These are phyloP conservation scores for Cryptococcus hybrid DNA, from an alignment of 1,284 basidiomycete species.

Conservation along the genomic window DNA sequence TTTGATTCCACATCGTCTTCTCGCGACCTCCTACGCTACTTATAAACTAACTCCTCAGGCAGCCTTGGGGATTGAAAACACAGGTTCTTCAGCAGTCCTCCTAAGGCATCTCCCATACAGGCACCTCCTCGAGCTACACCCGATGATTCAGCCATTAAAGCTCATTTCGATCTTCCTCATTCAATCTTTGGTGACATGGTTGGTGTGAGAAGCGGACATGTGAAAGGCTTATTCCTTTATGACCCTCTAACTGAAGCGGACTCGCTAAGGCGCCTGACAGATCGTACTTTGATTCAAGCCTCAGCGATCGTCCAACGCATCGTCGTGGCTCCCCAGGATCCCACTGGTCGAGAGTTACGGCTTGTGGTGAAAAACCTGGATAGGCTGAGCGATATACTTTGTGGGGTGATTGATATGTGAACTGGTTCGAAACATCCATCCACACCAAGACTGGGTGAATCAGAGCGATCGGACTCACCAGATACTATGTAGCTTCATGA, in stretches of 20 bases:
- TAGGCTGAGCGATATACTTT: conserved; percentile 89
- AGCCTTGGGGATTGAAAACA: not conserved
- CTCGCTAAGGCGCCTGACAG: conserved; percentile 33
- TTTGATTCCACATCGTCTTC: not conserved
- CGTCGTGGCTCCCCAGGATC: conserved; percentile 36
- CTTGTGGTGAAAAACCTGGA: conserved; percentile 92
- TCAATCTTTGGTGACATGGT: not conserved
- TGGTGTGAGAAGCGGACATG: not conserved
- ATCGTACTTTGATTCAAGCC: conserved; percentile 39
- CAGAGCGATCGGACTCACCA: conserved; percentile 88
- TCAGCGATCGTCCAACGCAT: conserved; percentile 51
- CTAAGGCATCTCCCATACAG: conserved; percentile 2
- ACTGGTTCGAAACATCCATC: conserved; percentile 88
- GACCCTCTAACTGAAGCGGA: conserved; percentile 32
- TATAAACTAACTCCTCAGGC: not conserved
- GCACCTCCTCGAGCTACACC: not conserved
- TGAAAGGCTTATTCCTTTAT: conserved; percentile 41
- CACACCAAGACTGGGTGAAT: conserved; percentile 75
- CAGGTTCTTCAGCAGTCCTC: not conserved
- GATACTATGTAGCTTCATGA: conserved; percentile 94
- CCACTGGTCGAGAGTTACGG: conserved; percentile 59
- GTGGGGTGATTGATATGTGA: conserved; percentile 95
- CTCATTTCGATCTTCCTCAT: conserved; percentile 20
- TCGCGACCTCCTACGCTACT: not conserved
- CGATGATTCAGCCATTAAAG: conserved; percentile 15